phyloP scores from a whole-genome alignment of 441 rosid species.

The Croton setiger region DNA sequence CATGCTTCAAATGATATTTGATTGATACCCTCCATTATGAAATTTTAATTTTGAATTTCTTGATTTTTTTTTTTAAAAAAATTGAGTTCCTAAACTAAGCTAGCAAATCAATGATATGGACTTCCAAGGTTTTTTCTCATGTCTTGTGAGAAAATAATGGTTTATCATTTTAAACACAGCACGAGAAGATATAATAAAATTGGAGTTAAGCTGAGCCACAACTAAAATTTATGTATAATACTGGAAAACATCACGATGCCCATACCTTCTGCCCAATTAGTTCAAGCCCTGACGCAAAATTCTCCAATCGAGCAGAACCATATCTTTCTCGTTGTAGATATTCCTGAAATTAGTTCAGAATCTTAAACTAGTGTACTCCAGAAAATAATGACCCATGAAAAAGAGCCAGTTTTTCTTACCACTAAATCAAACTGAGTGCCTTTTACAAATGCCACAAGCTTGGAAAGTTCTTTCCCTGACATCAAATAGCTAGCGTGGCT shows the following conservation, averaged over 20 bases:
- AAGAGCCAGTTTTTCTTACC: slow-evolving; percentile 49
- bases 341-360: slow-evolving; percentile 52
- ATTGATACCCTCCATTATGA: background rate
- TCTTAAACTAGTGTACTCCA: slow-evolving; percentile 18
- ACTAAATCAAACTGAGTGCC: slow-evolving; percentile 99
- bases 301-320: slow-evolving; percentile 83
- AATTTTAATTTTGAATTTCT: too few species aligned
- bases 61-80: background rate
- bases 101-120: background rate
- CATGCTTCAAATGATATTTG: background rate
- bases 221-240: background rate
- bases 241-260: slow-evolving; percentile 7
- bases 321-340: slow-evolving; percentile 92
- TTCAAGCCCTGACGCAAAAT: slow-evolving; percentile 91
- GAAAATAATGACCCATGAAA: slow-evolving; percentile 11
- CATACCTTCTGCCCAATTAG: slow-evolving; percentile 82
- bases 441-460: slow-evolving; percentile 97
- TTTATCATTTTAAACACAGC: too few species aligned
- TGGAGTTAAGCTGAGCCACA: slow-evolving; percentile 9
- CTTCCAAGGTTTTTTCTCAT: background rate
- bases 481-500: slow-evolving; percentile 95
- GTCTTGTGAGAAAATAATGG: slow-evolving; percentile 1
- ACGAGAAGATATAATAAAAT: background rate
- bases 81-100: background rate
- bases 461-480: slow-evolving; percentile 97